phyloP scores from a whole-genome alignment of 2,329 filamentous ascomycete species.

The Neopestalotiopsis clavispora region DNA sequence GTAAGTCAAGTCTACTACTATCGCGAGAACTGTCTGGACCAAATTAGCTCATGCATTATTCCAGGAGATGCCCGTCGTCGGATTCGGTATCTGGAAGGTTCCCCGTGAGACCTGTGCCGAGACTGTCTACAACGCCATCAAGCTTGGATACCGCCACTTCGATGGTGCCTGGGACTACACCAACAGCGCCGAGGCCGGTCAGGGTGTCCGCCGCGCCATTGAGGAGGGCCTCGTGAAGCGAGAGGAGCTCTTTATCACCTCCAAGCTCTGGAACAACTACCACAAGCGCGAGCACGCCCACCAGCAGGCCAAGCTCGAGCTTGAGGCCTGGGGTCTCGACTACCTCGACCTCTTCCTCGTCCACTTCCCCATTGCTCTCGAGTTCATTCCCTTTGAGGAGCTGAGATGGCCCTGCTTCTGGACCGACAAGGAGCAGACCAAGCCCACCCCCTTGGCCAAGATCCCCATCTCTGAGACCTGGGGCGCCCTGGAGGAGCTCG shows the following conservation, averaged over 20 bases:
- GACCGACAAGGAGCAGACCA: constrained; percentile 49
- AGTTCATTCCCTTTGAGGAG: constrained; percentile 48
- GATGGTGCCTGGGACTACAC: constrained; percentile 62
- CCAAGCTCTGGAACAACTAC: constrained; percentile 70
- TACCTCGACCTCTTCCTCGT: constrained; percentile 75
- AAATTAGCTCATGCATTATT: constrained; percentile 19
- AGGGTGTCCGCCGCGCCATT: constrained; percentile 63
- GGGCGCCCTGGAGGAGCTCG: constrained; percentile 77
- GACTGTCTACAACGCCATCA: constrained; percentile 68
- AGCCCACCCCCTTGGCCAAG: constrained; percentile 57
- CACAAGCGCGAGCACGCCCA: constrained; percentile 67
- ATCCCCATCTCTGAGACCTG: constrained; percentile 82
- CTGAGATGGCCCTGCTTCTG: constrained; percentile 44
- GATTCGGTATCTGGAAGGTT: constrained; percentile 48
- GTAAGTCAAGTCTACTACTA: constrained; percentile 26
- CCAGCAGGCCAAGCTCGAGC: constrained; percentile 62
- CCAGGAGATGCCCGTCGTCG: constrained; percentile 44
- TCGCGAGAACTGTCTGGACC: neutral
- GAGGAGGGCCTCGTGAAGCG: constrained; percentile 65
- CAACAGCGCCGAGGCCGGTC: constrained; percentile 70
- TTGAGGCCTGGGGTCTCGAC: constrained; percentile 66
- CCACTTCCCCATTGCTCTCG: constrained; percentile 59
- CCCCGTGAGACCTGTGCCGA: constrained; percentile 39
- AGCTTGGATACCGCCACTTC: constrained; percentile 57
- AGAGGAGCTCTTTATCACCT: constrained; percentile 68